Evolutionary conservation across 1,284 basidiomycete genomes (phyloP).

Genomic region (Volvariella surrecta): DNA sequence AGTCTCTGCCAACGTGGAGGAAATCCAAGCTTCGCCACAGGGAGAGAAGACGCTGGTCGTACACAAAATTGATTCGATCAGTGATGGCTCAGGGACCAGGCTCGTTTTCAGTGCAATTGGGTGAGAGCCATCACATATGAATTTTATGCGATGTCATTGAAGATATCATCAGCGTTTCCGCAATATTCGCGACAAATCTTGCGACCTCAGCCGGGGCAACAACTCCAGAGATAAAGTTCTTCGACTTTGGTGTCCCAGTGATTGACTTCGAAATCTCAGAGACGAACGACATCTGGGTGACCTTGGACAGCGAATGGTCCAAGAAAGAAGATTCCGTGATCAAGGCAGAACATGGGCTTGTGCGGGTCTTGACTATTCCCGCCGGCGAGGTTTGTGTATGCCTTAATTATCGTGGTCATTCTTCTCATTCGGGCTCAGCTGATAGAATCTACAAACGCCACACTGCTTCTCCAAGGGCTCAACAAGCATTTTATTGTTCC

Average conservation of each 20-base stretch:
- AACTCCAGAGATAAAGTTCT: slow-evolving; percentile 21
- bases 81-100: slow-evolving; percentile 23
- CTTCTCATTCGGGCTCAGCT: slow-evolving; percentile 16
- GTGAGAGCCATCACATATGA: slow-evolving; percentile 28
- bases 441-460: slow-evolving; percentile 16
- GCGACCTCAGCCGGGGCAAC: no score
- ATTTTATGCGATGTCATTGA: neutral
- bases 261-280: slow-evolving; percentile 44
- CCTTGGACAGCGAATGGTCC: slow-evolving; percentile 38
- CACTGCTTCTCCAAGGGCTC: slow-evolving; percentile 26
- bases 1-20: slow-evolving; percentile 3
- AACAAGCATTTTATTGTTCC: slow-evolving; percentile 29
- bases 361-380: slow-evolving; percentile 13
- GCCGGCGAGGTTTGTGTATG: slow-evolving; percentile 20
- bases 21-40: slow-evolving; percentile 5
- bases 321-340: slow-evolving; percentile 8
- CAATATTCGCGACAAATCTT: slow-evolving; percentile 40
- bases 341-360: slow-evolving; percentile 12
- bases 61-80: slow-evolving; percentile 37
- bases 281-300: slow-evolving; percentile 37
- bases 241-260: slow-evolving; percentile 50
- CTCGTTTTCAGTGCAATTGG: slow-evolving; percentile 62
- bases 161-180: slow-evolving; percentile 46
- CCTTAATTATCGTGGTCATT: neutral
- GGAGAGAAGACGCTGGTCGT: slow-evolving; percentile 40